These are phyloP conservation scores for Astragalus glycyphyllos DNA, from an alignment of 306 rosid species.

Conservation along the genomic window DNA sequence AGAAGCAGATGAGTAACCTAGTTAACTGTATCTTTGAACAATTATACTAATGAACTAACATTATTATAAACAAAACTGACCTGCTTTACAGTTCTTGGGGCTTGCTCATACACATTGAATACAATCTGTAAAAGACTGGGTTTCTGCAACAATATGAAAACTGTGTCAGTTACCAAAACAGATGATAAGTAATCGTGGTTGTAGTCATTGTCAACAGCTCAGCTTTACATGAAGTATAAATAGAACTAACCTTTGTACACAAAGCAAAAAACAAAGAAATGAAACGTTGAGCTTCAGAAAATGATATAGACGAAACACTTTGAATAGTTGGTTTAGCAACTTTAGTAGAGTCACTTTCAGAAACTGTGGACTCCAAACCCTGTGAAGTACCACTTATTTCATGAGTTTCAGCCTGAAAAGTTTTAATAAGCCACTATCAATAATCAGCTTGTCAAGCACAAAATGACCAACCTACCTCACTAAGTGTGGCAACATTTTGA, in stretches of 20 bases:
- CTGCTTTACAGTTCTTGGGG: conserved; percentile 85
- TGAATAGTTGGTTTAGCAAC: conserved; percentile 47
- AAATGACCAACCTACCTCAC: conserved; percentile 10
- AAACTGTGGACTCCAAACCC: conserved; percentile 61
- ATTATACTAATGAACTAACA: conserved; percentile 21
- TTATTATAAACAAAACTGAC: conserved; percentile 49
- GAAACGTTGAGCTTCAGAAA: conserved; percentile 83
- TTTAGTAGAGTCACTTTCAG: conserved; percentile 61
- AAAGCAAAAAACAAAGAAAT: conserved; percentile 90
- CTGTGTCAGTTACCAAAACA: conserved; percentile 30
- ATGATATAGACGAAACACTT: conserved; percentile 57
- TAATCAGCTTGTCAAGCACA: conserved; percentile 31
- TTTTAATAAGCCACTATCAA: conserved; percentile 18
- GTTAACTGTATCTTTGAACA: conserved; percentile 13
- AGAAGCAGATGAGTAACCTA: conserved; percentile 28
- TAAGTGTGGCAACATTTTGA: neutral
- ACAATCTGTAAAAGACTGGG: conserved; percentile 86
- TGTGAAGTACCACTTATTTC: conserved; percentile 63
- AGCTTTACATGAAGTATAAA: conserved; percentile 28
- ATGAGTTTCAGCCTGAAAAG: conserved; percentile 69
- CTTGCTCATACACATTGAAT: conserved; percentile 69
- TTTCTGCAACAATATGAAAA: conserved; percentile 67
- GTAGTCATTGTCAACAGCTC: conserved; percentile 29
- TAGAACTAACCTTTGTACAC: conserved; percentile 79
- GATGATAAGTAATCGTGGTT: conserved; percentile 20